Evolutionary conservation across 1,284 basidiomycete species (phyloP).

Genomic region (Mycocalia duriaeana): DNA sequence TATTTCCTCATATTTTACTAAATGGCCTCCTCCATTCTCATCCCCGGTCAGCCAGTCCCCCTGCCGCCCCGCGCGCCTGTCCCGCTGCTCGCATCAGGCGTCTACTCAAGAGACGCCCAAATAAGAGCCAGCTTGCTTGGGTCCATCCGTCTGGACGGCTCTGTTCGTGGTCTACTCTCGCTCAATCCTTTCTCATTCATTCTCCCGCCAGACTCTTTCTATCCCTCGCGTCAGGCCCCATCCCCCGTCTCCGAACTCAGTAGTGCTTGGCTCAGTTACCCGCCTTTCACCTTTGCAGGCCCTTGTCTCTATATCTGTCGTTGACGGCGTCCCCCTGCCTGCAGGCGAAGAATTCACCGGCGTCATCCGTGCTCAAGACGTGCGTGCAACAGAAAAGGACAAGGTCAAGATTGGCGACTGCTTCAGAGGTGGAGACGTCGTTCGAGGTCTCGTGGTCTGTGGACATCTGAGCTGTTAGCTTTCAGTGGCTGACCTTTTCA

Average conservation of each 20-base stretch:
- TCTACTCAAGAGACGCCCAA: constrained; percentile 63
- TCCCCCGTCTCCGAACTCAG: constrained; percentile 65
- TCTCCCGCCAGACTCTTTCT: constrained; percentile 42
- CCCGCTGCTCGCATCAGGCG: constrained; percentile 62
- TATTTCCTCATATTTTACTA: background rate
- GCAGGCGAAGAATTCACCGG: constrained; percentile 91
- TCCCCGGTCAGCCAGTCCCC: constrained; percentile 82
- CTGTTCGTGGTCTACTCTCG: constrained; percentile 45
- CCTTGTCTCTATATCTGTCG: constrained; percentile 81
- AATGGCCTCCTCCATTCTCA: constrained; percentile 31
- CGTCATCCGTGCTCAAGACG: constrained; percentile 87
- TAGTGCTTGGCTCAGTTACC: constrained; percentile 78
- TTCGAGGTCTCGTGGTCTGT: constrained; percentile 87
- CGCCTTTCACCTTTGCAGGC: constrained; percentile 88
- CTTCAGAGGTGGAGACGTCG: constrained; percentile 94
- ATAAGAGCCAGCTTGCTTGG: constrained; percentile 76
- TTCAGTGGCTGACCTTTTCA: constrained; percentile 7
- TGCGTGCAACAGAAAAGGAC: constrained; percentile 89
- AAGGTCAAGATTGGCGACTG: constrained; percentile 91
- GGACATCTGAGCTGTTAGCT: background rate
- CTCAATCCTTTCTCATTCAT: constrained; percentile 1
- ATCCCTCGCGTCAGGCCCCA: constrained; percentile 60
- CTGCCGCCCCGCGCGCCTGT: constrained; percentile 51
- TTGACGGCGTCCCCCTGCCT: constrained; percentile 86
- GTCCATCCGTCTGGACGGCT: constrained; percentile 54